Percentiles rank a stretch among this genome's conserved stretches.
These are phyloP conservation scores for Melampsora americana DNA, from an alignment of 1,284 basidiomycete species.

Conservation along the genomic window DNA sequence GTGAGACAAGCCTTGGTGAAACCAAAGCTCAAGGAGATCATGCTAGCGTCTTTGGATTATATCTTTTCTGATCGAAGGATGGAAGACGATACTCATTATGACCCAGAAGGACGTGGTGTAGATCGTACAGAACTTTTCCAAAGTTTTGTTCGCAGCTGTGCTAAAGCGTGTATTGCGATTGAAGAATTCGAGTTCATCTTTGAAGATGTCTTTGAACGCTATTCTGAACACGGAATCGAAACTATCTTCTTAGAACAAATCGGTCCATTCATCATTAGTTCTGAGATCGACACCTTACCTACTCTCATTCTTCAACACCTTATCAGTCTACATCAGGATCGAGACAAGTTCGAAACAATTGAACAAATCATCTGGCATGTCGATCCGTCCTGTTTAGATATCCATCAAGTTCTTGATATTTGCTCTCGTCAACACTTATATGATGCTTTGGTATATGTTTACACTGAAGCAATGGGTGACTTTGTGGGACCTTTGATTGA, in stretches of 20 bases:
- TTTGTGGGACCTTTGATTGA: constrained; percentile 86
- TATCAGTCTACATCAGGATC: constrained; percentile 68
- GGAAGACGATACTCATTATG: constrained; percentile 78
- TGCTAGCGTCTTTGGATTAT: constrained; percentile 81
- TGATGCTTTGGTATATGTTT: constrained; percentile 92
- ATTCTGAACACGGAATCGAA: constrained; percentile 77
- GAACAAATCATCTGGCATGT: constrained; percentile 95
- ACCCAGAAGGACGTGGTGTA: constrained; percentile 79
- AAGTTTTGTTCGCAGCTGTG: constrained; percentile 74
- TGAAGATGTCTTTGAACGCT: constrained; percentile 86
- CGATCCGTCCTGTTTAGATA: constrained; percentile 82
- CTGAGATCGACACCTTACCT: constrained; percentile 70
- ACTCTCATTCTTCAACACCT: constrained; percentile 73
- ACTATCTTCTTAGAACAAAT: constrained; percentile 81
- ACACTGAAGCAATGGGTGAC: constrained; percentile 80
- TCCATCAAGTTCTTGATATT: constrained; percentile 83
- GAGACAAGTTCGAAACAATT: constrained; percentile 68
- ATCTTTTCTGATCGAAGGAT: constrained; percentile 92
- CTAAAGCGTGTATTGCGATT: constrained; percentile 76
- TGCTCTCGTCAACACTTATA: constrained; percentile 80
- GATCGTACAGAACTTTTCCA: constrained; percentile 88
- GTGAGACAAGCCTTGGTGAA: constrained; percentile 68
- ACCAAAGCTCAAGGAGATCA: constrained; percentile 72
- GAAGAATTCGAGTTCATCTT: constrained; percentile 80
- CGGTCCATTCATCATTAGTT: constrained; percentile 77